These are phyloP conservation scores for Peniophora sp. DNA, from an alignment of 1,284 basidiomycete species.

Conservation along the genomic window DNA sequence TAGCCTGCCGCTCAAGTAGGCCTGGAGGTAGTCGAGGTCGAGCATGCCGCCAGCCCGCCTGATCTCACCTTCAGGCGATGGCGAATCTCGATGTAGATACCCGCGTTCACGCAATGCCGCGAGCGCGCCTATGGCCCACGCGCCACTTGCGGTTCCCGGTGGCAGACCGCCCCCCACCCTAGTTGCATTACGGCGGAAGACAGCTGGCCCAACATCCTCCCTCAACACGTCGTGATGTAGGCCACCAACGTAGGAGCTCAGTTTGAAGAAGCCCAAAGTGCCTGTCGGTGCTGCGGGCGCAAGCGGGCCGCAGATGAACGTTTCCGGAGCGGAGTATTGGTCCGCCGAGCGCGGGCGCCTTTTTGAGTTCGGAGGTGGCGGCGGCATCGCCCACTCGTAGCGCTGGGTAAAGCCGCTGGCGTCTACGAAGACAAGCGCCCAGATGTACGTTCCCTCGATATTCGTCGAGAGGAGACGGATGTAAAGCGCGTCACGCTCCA, in stretches of 20 bases:
- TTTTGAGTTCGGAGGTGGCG: conserved; percentile 9
- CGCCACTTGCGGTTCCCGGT: neutral
- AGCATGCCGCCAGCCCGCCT: conserved; percentile 9
- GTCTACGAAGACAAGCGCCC: conserved; percentile 10
- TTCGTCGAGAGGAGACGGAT: conserved; percentile 11
- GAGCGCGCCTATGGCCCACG: conserved; percentile 9
- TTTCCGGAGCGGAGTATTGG: conserved; percentile 1
- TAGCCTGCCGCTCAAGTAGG: neutral
- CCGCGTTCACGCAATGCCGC: conserved; percentile 9
- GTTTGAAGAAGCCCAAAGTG: conserved; percentile 10
- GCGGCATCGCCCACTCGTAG: conserved; percentile 6
- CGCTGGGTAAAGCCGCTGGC: conserved; percentile 4
- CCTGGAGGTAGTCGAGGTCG: conserved; percentile 10
- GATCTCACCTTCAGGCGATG: conserved; percentile 7
- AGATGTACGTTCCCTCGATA: conserved; percentile 10
- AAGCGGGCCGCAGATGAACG: conserved; percentile 1
- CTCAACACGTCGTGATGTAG: conserved; percentile 5
- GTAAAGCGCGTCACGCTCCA: conserved; percentile 12
- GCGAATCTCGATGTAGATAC: conserved; percentile 2
- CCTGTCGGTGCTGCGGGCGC: conserved; percentile 4
- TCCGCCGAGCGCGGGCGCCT: neutral
- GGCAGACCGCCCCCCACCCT: conserved; percentile 5
- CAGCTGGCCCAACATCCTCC: conserved; percentile 9
- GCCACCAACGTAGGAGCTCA: conserved; percentile 8
- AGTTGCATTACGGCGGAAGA: conserved; percentile 1